Percentiles rank a stretch among this genome's conserved stretches.
Evolutionary conservation across 1,284 basidiomycete genomes (phyloP).

Genomic region (Tilletia horrida): DNA sequence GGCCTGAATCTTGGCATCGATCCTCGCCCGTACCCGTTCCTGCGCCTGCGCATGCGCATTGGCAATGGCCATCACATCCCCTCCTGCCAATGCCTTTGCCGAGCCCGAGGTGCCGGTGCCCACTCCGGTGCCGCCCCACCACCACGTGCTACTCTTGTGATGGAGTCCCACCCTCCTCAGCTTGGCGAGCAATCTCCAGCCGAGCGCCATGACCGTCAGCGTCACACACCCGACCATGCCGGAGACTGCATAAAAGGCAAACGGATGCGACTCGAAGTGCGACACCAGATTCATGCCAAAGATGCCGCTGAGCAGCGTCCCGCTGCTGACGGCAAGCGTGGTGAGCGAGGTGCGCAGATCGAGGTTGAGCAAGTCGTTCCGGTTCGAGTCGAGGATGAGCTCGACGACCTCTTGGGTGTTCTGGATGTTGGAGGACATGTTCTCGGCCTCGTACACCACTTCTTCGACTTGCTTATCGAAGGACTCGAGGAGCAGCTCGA

Average conservation of each 20-base stretch:
- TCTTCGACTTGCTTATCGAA: slow-evolving; percentile 70
- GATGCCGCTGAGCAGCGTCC: slow-evolving; percentile 83
- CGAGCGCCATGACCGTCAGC: slow-evolving; percentile 30
- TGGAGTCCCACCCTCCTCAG: slow-evolving; percentile 1
- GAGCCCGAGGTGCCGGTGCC: not conserved
- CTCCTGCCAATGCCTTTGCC: no score
- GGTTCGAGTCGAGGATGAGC: slow-evolving; percentile 87
- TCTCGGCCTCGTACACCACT: slow-evolving; percentile 40
- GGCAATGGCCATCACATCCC: no score
- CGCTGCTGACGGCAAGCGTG: slow-evolving; percentile 86
- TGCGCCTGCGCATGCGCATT: not conserved
- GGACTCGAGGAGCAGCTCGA: slow-evolving; percentile 86
- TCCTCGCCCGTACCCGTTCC: slow-evolving; percentile 1
- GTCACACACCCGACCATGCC: slow-evolving; percentile 31
- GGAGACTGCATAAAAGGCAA: slow-evolving; percentile 36
- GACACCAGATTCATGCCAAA: slow-evolving; percentile 79
- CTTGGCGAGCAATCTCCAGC: slow-evolving; percentile 11
- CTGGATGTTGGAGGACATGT: slow-evolving; percentile 62
- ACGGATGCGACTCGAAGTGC: slow-evolving; percentile 38
- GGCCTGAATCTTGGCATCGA: no score
- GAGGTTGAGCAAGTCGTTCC: slow-evolving; percentile 83
- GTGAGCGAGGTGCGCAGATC: slow-evolving; percentile 89
- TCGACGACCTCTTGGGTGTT: slow-evolving; percentile 97
- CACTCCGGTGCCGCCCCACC: not conserved
- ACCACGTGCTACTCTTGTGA: not conserved